These are phyloP conservation scores for Nannochloropsis gaditana DNA, from an alignment of 108 stramenopile genomes.

Conservation along the genomic window DNA sequence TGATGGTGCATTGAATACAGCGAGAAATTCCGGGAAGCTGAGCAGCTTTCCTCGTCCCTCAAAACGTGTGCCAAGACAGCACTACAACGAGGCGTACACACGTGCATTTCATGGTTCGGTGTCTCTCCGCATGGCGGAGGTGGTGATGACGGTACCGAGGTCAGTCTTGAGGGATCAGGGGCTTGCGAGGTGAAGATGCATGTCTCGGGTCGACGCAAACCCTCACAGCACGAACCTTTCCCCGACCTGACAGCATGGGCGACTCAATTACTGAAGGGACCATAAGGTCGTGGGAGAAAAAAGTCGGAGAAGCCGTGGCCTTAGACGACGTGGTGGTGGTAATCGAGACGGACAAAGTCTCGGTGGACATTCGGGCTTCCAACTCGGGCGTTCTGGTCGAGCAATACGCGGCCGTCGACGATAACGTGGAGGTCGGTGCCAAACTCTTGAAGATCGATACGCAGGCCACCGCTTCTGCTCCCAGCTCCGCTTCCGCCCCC, in stretches of 20 bases:
- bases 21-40: no score
- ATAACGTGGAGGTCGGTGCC: slow-evolving; percentile 36
- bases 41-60: no score
- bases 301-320: slow-evolving; percentile 44
- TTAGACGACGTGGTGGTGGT: slow-evolving; percentile 53
- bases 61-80: not conserved
- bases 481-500: slow-evolving; percentile 66
- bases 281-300: slow-evolving; percentile 75
- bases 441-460: slow-evolving; percentile 46
- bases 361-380: slow-evolving; percentile 49
- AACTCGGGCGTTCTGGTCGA: slow-evolving; percentile 42
- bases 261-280: slow-evolving; percentile 94
- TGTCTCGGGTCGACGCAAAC: no score
- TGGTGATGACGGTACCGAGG: not conserved
- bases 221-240: no score
- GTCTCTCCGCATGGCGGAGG: slow-evolving; percentile 8
- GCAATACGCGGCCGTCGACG: slow-evolving; percentile 42
- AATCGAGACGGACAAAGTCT: slow-evolving; percentile 54
- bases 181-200: no score
- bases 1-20: no score
- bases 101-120: not conserved
- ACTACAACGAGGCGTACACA: not conserved
- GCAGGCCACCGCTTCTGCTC: slow-evolving; percentile 60
- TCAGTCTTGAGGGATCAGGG: not conserved
- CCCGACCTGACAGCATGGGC: slow-evolving; percentile 30